These are phyloP conservation scores for Tylopilus rubrobrunneus DNA, from an alignment of 768 basidiomycete genomes.

Conservation along the genomic window DNA sequence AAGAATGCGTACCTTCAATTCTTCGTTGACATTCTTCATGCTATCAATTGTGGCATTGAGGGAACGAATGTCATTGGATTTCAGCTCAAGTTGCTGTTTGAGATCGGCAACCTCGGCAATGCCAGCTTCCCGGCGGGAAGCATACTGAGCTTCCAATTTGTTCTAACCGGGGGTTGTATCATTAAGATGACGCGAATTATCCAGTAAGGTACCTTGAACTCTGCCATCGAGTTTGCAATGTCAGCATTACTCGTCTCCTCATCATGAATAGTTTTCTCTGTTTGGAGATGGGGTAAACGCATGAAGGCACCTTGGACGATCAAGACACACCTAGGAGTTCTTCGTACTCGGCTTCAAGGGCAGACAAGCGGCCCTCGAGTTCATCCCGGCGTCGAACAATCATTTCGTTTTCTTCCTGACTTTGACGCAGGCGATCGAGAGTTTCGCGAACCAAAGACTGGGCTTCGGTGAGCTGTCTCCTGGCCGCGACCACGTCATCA, in stretches of 20 bases:
- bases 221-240: slow-evolving; percentile 78
- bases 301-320: not conserved
- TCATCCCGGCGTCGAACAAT: slow-evolving; percentile 79
- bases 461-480: slow-evolving; percentile 85
- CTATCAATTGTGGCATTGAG: slow-evolving; percentile 86
- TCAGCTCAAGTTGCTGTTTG: slow-evolving; percentile 86
- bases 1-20: slow-evolving; percentile 76
- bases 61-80: slow-evolving; percentile 76
- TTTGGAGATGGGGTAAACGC: slow-evolving; percentile 9
- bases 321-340: slow-evolving; percentile 78
- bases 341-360: slow-evolving; percentile 92
- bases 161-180: slow-evolving; percentile 44
- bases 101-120: slow-evolving; percentile 79
- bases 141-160: slow-evolving; percentile 93
- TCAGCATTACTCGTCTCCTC: slow-evolving; percentile 85
- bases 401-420: slow-evolving; percentile 91
- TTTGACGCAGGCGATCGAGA: slow-evolving; percentile 82
- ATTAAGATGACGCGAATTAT: not conserved
- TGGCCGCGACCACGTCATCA: slow-evolving; percentile 77
- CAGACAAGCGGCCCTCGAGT: slow-evolving; percentile 73
- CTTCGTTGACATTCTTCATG: slow-evolving; percentile 94
- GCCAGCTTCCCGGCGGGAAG: slow-evolving; percentile 88
- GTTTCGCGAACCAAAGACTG: slow-evolving; percentile 85
- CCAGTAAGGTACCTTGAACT: slow-evolving; percentile 67
- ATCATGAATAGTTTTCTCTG: slow-evolving; percentile 90